A percentile compares a stretch with the other conserved stretches of the same genome.
phyloP scores from a whole-genome alignment of 306 rosid species.

The Crataegus laevigata region DNA sequence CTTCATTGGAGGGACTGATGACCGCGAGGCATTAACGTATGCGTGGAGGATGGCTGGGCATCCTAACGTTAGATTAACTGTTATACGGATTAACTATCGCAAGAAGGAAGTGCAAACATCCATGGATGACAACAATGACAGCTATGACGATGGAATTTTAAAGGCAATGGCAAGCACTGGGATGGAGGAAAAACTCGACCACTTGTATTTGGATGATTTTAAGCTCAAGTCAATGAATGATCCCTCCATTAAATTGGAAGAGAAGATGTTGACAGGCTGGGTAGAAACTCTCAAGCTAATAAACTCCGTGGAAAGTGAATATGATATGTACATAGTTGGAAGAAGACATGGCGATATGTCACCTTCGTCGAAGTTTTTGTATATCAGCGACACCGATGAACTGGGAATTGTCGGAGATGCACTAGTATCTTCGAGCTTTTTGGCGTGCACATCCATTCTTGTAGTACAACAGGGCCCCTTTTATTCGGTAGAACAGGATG shows the following conservation, averaged over 20 bases:
- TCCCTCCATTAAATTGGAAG: constrained; percentile 2
- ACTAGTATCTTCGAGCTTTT: constrained; percentile 24
- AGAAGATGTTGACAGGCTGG: constrained; percentile 20
- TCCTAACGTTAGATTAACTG: constrained; percentile 19
- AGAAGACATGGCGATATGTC: constrained; percentile 17
- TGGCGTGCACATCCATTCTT: constrained; percentile 22
- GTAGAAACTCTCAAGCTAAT: constrained; percentile 21
- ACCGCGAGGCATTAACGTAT: constrained; percentile 49
- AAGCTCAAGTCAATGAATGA: constrained; percentile 1
- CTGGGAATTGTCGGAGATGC: constrained; percentile 32
- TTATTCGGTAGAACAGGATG: not conserved
- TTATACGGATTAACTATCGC: constrained; percentile 24
- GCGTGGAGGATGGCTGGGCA: constrained; percentile 53
- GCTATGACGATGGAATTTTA: constrained; percentile 4
- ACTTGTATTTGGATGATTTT: constrained; percentile 15
- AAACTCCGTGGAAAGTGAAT: constrained; percentile 16
- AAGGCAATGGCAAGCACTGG: not conserved
- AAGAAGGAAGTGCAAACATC: not conserved
- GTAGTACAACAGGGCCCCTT: constrained; percentile 18
- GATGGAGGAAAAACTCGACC: constrained; percentile 20
- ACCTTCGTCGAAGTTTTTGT: constrained; percentile 7
- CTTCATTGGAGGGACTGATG: constrained; percentile 47
- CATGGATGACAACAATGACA: constrained; percentile 2
- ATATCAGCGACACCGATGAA: constrained; percentile 30
- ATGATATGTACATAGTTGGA: constrained; percentile 28